Evolutionary conservation across 2,329 filamentous ascomycete species (phyloP).

Genomic region (Fusarium mexicanum): DNA sequence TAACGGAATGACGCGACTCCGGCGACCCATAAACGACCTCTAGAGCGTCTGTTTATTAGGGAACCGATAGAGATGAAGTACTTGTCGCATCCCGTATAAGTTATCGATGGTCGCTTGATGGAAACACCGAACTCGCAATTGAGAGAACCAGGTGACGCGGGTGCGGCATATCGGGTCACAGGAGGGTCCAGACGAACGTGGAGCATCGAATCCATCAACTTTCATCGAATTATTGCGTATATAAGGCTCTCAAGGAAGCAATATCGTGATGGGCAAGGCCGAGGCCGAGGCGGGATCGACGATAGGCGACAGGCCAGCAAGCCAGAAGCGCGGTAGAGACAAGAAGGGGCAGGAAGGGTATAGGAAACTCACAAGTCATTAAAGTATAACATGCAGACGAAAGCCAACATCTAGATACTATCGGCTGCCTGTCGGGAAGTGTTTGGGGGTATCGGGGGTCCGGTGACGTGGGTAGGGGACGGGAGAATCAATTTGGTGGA

Average conservation of each 20-base stretch:
- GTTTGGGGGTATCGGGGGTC: slow-evolving; percentile 44
- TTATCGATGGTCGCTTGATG: slow-evolving; percentile 60
- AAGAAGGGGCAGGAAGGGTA: slow-evolving; percentile 38
- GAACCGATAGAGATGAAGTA: slow-evolving; percentile 47
- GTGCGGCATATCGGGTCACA: slow-evolving; percentile 33
- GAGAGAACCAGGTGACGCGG: slow-evolving; percentile 43
- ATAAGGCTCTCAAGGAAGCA: slow-evolving; percentile 42
- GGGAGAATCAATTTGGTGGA: slow-evolving; percentile 48
- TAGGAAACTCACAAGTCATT: slow-evolving; percentile 61
- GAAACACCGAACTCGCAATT: slow-evolving; percentile 56
- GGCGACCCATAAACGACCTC: slow-evolving; percentile 45
- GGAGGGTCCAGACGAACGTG: slow-evolving; percentile 47
- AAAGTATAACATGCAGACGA: slow-evolving; percentile 55
- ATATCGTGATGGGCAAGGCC: slow-evolving; percentile 49
- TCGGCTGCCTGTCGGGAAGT: slow-evolving; percentile 37
- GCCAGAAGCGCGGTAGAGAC: slow-evolving; percentile 45
- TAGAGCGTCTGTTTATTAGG: slow-evolving; percentile 25
- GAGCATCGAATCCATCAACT: slow-evolving; percentile 50
- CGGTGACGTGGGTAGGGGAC: slow-evolving; percentile 47
- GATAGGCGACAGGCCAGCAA: slow-evolving; percentile 50
- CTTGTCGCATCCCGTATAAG: slow-evolving; percentile 56
- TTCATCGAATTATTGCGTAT: slow-evolving; percentile 37
- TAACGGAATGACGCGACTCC: slow-evolving; percentile 30
- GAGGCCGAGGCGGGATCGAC: slow-evolving; percentile 50
- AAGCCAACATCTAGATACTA: slow-evolving; percentile 41